Evolutionary conservation across 2,329 filamentous ascomycete genomes (phyloP).

Genomic region (Sporothrix brasiliensis): DNA sequence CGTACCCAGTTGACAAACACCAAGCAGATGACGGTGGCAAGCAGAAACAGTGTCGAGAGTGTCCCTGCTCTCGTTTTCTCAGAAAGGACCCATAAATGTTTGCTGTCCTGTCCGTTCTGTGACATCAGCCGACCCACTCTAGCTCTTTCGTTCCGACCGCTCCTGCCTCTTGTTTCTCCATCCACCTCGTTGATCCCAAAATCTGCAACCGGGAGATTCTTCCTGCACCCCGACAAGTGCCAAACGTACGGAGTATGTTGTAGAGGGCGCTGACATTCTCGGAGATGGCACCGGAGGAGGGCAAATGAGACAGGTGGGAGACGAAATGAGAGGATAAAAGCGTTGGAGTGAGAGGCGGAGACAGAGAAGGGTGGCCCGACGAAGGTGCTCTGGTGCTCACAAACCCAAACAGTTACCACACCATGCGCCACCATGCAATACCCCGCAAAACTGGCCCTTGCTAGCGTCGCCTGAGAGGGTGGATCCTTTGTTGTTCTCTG

Average conservation of each 20-base stretch:
- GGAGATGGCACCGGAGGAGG: background rate
- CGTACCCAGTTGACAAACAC: background rate
- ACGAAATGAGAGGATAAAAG: background rate
- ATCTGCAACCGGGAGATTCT: background rate
- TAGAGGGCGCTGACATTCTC: background rate
- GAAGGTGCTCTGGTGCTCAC: background rate
- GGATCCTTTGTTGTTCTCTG: background rate
- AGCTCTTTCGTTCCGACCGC: constrained; percentile 15
- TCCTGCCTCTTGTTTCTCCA: background rate
- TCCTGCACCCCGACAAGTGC: constrained; percentile 1
- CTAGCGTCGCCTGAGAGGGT: constrained; percentile 20
- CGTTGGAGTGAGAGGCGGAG: background rate
- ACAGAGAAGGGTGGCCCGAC: constrained; percentile 3
- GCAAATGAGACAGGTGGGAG: background rate
- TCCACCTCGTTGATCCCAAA: background rate
- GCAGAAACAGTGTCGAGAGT: background rate
- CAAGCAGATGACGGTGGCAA: background rate
- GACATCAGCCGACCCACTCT: constrained; percentile 30
- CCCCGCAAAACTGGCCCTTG: constrained; percentile 32
- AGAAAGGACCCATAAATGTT: constrained; percentile 9
- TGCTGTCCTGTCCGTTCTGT: constrained; percentile 11
- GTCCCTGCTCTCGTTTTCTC: background rate
- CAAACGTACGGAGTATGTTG: background rate
- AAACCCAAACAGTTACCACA: background rate
- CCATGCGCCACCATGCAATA: constrained; percentile 26